A percentile compares a stretch with the other conserved stretches of the same genome.
Evolutionary conservation across 2,329 filamentous ascomycete genomes (phyloP).

Genomic region (Colletotrichum incanum): DNA sequence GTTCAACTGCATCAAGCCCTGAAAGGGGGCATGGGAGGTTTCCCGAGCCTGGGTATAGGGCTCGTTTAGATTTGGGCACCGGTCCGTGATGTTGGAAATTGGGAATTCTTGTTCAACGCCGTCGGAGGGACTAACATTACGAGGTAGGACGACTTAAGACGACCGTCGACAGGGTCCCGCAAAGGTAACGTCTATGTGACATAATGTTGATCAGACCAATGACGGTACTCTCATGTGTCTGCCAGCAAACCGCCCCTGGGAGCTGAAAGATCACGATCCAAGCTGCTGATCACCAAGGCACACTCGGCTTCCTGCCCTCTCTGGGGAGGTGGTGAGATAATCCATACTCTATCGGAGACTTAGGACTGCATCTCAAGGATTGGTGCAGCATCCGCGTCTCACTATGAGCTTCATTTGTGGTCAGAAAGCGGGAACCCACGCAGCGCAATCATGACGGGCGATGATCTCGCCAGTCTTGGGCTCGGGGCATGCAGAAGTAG

Average conservation of each 20-base stretch:
- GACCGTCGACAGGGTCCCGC: constrained; percentile 19
- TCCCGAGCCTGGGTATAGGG: constrained; percentile 19
- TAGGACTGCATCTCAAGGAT: constrained; percentile 16
- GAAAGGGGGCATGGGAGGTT: not conserved
- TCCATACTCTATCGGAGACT: constrained; percentile 37
- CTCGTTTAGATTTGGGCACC: constrained; percentile 1
- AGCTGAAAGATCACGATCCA: constrained; percentile 16
- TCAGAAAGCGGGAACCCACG: constrained; percentile 19
- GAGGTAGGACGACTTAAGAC: not conserved
- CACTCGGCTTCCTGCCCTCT: constrained; percentile 13
- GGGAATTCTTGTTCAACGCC: constrained; percentile 3
- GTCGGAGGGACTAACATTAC: not conserved
- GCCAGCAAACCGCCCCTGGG: not conserved
- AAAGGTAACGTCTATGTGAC: constrained; percentile 7
- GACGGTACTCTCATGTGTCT: constrained; percentile 11
- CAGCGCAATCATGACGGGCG: constrained; percentile 12
- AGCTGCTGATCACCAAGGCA: constrained; percentile 25
- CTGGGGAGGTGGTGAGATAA: constrained; percentile 29
- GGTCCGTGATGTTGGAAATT: constrained; percentile 16
- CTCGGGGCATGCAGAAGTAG: constrained; percentile 26
- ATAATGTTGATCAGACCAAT: constrained; percentile 6
- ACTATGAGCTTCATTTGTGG: constrained; percentile 10
- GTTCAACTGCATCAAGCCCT: constrained; percentile 14
- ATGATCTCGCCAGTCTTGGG: constrained; percentile 40
- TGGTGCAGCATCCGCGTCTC: constrained; percentile 17